Evolutionary conservation across 2,329 filamentous ascomycete species (phyloP).

Genomic region (Colletotrichum nymphaeae): DNA sequence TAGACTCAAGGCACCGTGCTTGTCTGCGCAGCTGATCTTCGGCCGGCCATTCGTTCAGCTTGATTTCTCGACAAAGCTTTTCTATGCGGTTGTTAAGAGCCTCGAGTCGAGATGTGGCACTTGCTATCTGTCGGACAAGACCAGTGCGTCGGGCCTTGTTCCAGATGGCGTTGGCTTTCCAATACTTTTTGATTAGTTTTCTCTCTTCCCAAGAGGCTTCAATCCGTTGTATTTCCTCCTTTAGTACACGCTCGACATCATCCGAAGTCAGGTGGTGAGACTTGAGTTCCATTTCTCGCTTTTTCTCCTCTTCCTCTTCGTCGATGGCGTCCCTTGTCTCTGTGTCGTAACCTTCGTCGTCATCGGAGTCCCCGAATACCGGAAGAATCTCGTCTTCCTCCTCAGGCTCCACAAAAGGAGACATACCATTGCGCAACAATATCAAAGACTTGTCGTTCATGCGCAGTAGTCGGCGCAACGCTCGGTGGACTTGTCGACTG

Average conservation of each 20-base stretch:
- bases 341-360: slow-evolving; percentile 65
- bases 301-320: slow-evolving; percentile 57
- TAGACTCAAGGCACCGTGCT: slow-evolving; percentile 71
- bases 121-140: slow-evolving; percentile 53
- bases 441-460: slow-evolving; percentile 27
- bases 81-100: slow-evolving; percentile 62
- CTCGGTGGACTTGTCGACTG: slow-evolving; percentile 54
- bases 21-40: slow-evolving; percentile 64
- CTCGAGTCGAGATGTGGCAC: slow-evolving; percentile 54
- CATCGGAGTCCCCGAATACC: slow-evolving; percentile 42
- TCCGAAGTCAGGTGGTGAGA: slow-evolving; percentile 51
- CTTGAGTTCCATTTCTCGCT: slow-evolving; percentile 33
- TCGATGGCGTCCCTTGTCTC: slow-evolving; percentile 72
- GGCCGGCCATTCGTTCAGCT: slow-evolving; percentile 62
- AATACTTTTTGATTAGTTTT: slow-evolving; percentile 66
- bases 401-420: slow-evolving; percentile 65
- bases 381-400: slow-evolving; percentile 50
- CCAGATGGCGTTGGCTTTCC: slow-evolving; percentile 73
- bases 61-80: slow-evolving; percentile 66
- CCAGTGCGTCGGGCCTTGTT: slow-evolving; percentile 57
- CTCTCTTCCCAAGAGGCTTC: slow-evolving; percentile 67
- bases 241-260: slow-evolving; percentile 64
- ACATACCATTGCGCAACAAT: slow-evolving; percentile 19
- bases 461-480: slow-evolving; percentile 54
- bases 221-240: slow-evolving; percentile 63